Base-by-base conservation (phyloP, 208 protist genomes). In the Angomonas ambiguus region DNA sequence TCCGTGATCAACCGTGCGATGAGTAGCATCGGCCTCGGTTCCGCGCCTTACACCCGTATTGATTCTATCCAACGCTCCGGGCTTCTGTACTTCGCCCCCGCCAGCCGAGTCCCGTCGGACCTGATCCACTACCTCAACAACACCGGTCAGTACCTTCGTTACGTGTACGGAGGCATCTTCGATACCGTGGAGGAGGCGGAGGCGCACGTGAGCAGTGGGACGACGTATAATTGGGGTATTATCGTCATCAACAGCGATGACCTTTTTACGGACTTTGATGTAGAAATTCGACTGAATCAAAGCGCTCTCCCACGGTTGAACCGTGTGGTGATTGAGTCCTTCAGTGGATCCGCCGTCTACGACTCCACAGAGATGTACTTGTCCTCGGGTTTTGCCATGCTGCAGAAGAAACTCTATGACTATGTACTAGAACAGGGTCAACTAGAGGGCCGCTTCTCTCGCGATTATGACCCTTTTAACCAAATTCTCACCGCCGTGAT, bases 291-390 rank as follows among this genome's bases (percentile, higher is more conserved):
- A 34, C 67, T 93, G n/a, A 79, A 93, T 62, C 55, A 48, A 24
- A 68, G 34, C 18, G 77, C 87, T 1, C 58, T 93, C 27, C 87
- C 87, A 4, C 24, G 22, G 32, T 30, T 79, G 38, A 51, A 68
- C 0, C 62, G 62, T 6, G 67, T 70, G 3, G 69, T 88, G 2
- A 71, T 62, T 24, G 27, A 69, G 35, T 48, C 74, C 57, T 91
- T 79, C 69, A 69, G 65, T 6, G 78, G 77, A 33, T 71, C 69
- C 57, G 81, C 70, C 57, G 58, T 62, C 22, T 82, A 65, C 41
- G 80, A 91, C 53, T 71, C 72, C 41, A 69, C 67, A 6, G 82
- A 87, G 68, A 85, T 89, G 77, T 95, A 88, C 74, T 35, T 91
- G 51, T 38, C 71, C 27, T 93, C 86, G 4, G 88, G 88, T 13